Conservation (phyloP, 179 eudicot genomes). For the Patellifolia procumbens region DNA sequence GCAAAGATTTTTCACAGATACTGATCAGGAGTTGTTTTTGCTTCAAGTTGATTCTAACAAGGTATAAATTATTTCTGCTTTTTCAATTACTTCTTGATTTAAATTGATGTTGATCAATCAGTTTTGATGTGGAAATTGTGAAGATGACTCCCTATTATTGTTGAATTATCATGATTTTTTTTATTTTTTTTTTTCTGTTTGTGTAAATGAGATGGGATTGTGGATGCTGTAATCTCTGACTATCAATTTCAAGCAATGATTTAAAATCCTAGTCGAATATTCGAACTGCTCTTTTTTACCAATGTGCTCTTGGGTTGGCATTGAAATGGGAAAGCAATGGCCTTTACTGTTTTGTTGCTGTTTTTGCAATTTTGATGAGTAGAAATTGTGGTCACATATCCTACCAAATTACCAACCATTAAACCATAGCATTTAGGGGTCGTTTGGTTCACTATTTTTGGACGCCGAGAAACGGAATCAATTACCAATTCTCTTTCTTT, state of each 20-base stretch:
- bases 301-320: neutral
- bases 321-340: neutral
- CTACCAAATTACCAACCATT: neutral
- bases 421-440: neutral
- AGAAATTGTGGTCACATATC: neutral
- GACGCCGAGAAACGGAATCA: too few relatives aligned
- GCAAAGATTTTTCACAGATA: conserved; percentile 59
- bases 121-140: neutral
- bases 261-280: neutral
- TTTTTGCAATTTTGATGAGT: too few relatives aligned
- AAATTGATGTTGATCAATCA: neutral
- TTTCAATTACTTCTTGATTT: neutral
- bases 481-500: too few relatives aligned
- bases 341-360: neutral
- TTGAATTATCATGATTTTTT: neutral
- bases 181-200: neutral
- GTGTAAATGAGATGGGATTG: neutral
- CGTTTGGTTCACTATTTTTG: too few relatives aligned
- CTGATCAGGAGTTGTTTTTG: conserved; percentile 58
- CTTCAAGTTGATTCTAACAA: conserved; percentile 73
- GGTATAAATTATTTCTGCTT: conserved; percentile 37
- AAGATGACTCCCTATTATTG: neutral
- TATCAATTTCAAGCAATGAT: neutral
- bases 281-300: neutral
- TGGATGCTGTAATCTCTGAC: neutral